phyloP scores from a whole-genome alignment of 1,284 basidiomycete species.

The Apiotrichum gracile region DNA sequence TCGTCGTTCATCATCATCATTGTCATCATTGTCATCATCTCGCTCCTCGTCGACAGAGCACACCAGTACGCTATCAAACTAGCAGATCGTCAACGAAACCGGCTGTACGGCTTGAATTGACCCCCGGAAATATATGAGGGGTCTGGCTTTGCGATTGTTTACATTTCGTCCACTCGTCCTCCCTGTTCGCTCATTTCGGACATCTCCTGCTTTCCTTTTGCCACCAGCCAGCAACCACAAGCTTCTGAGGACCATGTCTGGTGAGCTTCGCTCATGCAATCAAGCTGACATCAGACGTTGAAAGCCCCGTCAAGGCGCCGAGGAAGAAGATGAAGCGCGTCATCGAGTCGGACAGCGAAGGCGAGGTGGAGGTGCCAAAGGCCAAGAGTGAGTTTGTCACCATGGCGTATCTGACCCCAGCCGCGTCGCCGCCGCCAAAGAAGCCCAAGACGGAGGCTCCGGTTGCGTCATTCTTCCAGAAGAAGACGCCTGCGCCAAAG shows the following conservation, averaged over 20 bases:
- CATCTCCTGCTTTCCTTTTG: not conserved
- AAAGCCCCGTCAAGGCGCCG: conserved; percentile 20
- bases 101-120: too few relatives aligned
- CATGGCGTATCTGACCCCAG: conserved; percentile 1
- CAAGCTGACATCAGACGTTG: conserved; percentile 21
- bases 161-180: too few relatives aligned
- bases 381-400: conserved; percentile 6
- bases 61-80: too few relatives aligned
- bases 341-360: conserved; percentile 62
- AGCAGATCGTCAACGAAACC: too few relatives aligned
- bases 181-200: not conserved
- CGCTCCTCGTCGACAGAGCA: too few relatives aligned
- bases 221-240: not conserved
- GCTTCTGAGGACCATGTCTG: conserved; percentile 10
- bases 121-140: too few relatives aligned
- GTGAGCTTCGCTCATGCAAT: not conserved
- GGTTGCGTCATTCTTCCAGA: conserved; percentile 26
- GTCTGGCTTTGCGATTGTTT: too few relatives aligned
- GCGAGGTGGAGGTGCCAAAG: conserved; percentile 35
- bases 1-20: too few relatives aligned
- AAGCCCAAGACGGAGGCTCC: conserved; percentile 25
- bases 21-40: too few relatives aligned
- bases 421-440: conserved; percentile 31
- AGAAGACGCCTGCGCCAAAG: not conserved
- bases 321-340: conserved; percentile 57